Base-by-base conservation (phyloP, 2,329 filamentous ascomycete species). In the Harringtonia lauricola region DNA sequence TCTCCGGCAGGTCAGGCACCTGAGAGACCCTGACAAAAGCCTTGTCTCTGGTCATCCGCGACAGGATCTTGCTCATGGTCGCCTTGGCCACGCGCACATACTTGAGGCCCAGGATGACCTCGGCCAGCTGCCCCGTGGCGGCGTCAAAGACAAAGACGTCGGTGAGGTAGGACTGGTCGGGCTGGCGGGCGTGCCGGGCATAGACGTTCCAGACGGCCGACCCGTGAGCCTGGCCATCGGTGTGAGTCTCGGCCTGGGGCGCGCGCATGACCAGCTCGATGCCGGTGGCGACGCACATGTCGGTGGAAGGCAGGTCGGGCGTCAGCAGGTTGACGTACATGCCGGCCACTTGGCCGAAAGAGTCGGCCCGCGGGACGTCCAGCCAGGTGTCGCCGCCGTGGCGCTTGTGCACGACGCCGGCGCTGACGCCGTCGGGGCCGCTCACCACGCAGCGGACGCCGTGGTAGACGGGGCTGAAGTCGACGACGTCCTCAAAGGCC, bases 91-190 rank as follows among this genome's bases (percentile, higher is more conserved):
- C 55, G 24, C 51, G 52, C 3, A 33, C 37, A 43, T 59, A 65
- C 8, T 47, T 41, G 22, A 64, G 48, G 2, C 63, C 62, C 4
- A 64, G 41, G 6, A 65, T 57, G 8, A 56, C 54, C 41, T 63
- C 62, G 0, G 50, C 42, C 19, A 66, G 47, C 4, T 34, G 9
- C 1, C 60, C 59, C 6, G 46, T 51, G 1, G n/a, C 19, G 1
- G 55, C 39, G 36, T 64, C 54, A 42, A 62, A 64, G 5, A 58
- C 52, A 39, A 63, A 64, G 3, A 64, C 44, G 39, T 65, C 63
- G 3, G 49, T 59, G 10, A 57, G 15, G 43, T 49, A 60, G 1
- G 26, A 39, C 24, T 54, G 54, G 9, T 60, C 58, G 0, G 52
- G 54, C 9, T 45, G 17, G 12, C 42, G 50, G 13, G 49, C 22